A percentile compares a stretch with the other conserved stretches of the same genome.
Evolutionary conservation across 1,284 basidiomycete genomes (phyloP).

Genomic region (Cystobasidium sp.): DNA sequence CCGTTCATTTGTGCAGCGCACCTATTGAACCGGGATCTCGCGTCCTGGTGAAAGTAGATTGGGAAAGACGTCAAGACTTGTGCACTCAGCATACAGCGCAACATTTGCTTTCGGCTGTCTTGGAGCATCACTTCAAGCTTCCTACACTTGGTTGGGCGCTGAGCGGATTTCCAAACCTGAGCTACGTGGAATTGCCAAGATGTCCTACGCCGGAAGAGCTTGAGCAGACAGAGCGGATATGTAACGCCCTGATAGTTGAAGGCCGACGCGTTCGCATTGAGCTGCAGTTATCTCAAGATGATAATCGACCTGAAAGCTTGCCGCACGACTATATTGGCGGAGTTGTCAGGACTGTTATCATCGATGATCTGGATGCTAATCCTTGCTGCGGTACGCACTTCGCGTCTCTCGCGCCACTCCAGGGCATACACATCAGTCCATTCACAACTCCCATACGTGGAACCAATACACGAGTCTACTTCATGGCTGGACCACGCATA

Average conservation of each 20-base stretch:
- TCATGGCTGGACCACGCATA: constrained; percentile 72
- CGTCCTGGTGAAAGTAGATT: constrained; percentile 68
- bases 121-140: constrained; percentile 70
- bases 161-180: constrained; percentile 63
- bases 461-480: constrained; percentile 69
- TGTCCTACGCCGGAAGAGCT: constrained; percentile 71
- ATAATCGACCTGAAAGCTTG: constrained; percentile 61
- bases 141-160: constrained; percentile 77
- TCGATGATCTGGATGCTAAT: constrained; percentile 61
- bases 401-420: constrained; percentile 62
- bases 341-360: constrained; percentile 77
- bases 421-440: constrained; percentile 69
- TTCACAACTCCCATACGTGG: constrained; percentile 64
- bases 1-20: constrained; percentile 72
- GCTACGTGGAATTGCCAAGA: constrained; percentile 78
- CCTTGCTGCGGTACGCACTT: constrained; percentile 87
- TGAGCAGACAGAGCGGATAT: constrained; percentile 66
- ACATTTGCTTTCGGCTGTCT: constrained; percentile 72
- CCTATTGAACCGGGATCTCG: constrained; percentile 63
- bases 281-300: constrained; percentile 67
- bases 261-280: constrained; percentile 69
- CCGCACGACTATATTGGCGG: constrained; percentile 72
- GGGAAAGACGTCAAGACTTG: constrained; percentile 70
- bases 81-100: constrained; percentile 51
- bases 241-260: constrained; percentile 68